Evolutionary conservation across 164 flowering plant species (phyloP), one percentile per base, ranked within the genome.

Genomic region (Tinospora cordifolia): DNA sequence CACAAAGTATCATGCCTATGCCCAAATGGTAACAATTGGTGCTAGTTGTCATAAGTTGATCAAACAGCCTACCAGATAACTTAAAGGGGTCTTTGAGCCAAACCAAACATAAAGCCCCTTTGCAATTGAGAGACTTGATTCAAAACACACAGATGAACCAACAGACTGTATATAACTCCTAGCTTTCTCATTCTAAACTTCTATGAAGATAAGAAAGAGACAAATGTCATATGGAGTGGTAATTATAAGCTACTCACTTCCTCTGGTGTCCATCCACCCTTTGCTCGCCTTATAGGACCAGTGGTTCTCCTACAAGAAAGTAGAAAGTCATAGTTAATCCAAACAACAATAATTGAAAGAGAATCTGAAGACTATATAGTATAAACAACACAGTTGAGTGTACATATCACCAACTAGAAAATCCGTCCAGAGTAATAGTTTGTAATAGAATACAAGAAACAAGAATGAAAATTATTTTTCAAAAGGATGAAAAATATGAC

Each of bases 181-280:
- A 22, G 22, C 60, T 54, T 5, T 2, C 24, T 54, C 19, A 54
- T 19, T 54, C 60, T 51, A 19, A 54, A 4, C 60, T 54, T 17
- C 12, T 9, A 44, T 7, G 14, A 0, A 44, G 13, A 44, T 1
- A 44, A 9, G 7, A 19, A 9, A 54, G 6, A 19, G 9, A 54
- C 9, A 8, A 54, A 54, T 54, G 22, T 54, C 60, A 54, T 21
- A 54, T n/a, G 1, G 60, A 54, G 10, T 19, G 24, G 21, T 54
- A n/a, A 19, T 22, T 6, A 12, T 19, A 81, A 72, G 75, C 46
- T 24, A 40, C 77, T 78, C 57, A 91, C 98, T 92, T 93, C 98
- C 81, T 84, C 81, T 3, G 86, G 91, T 36, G 97, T 91, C 98
- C 98, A 93, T 66, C 98, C 97, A 41, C 98, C 98, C 79, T 93